Base-by-base conservation (phyloP, 176 grass and related monocot species). In the Raddia distichophylla region DNA sequence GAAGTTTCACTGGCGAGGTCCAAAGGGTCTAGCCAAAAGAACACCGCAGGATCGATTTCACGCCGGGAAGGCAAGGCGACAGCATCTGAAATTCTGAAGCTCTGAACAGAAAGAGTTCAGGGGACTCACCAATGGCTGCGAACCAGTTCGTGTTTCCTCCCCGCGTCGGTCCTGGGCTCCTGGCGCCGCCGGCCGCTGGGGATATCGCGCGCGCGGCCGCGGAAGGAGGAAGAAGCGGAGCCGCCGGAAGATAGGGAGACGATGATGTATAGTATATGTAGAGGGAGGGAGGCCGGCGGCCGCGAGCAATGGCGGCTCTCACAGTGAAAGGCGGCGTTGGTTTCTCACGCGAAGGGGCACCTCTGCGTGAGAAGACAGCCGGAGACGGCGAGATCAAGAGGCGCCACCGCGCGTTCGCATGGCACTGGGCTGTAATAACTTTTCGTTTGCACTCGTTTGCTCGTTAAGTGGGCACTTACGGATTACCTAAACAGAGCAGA, bases 101-200 rank as follows among this genome's bases (percentile, higher is more conserved):
- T 27, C 27, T 27, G 27, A 1, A 27, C 27, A 27, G 27, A 27
- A 27, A 27, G 27, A 27, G 27, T 40, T 40, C 37, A 2, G 4
- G 37, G 37, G 37, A 40, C 84, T 86, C 42, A 80, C 52, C 62
- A 20, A 34, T 73, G 10, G 34, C 52, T 8, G 33, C 4, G 34
- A 13, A 54, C 16, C 33, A 34, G 54, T 19, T 9, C 34, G 85
- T 64, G 73, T 15, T 20, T 0, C 45, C 32, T 20, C 0, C 45
- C 32, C 7, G 52, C 60, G 76, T 10, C 45, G 71, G 45, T 52
- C 69, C 5, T 61, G 71, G 33, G 71, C 44, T 52, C 69, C 5
- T 61, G 71, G 33, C 12, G 35, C 46, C 15, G 71, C 48, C 51
- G 52, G 33, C 51, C 15, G 5, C 71, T 53, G 64, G 6, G 34